Base-by-base conservation (phyloP, 352 stramenopile species). In the Pythium grandisporangium region DNA sequence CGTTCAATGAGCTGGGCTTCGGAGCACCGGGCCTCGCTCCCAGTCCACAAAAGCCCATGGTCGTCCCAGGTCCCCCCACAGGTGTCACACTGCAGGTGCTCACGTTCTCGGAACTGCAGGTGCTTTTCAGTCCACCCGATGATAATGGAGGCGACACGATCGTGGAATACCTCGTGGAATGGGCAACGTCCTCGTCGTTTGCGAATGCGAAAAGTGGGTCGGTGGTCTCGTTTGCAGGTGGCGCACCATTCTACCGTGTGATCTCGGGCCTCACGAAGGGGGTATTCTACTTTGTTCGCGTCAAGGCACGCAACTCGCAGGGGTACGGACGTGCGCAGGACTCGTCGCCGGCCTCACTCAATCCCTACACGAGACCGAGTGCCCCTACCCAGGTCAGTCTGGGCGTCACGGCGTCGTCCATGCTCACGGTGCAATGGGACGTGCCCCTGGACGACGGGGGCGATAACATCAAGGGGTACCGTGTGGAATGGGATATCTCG, bases 1-100 rank as follows among this genome's bases (percentile, higher is more conserved):
- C 94, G 6, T 97, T 97, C 63, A 99, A 98, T 68, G 70, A 79
- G 26, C 49, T 96, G n/a, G 94, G 95, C 7, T 98, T 94, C 48
- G 84, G 89, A 11, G 42, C 81, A 11, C 81, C 87, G 2, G 58
- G 55, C 5, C 45, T 66, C 37, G 75, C 61, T 17, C 45, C 58
- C 1, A 70, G 56, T 37, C 63, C 71, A 1, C 69, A 88, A 36
- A 90, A 86, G 32, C 81, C 75, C 0, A 89, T 96, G 64, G 68
- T 90, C 22, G 79, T 91, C 2, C 70, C 69, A 4, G 76, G 73
- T 8, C 53, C 68, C 3, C 78, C 79, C 5, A 90, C 70, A 8
- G 74, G 71, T 17, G 78, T 92, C 8, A 88, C 65, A 6, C 50
- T 93, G 3, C 57, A 69, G 20, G 81, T 90, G 2, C 14, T 76